phyloP scores from a whole-genome alignment of 257 asterid species.

The Jacaranda copaia region DNA sequence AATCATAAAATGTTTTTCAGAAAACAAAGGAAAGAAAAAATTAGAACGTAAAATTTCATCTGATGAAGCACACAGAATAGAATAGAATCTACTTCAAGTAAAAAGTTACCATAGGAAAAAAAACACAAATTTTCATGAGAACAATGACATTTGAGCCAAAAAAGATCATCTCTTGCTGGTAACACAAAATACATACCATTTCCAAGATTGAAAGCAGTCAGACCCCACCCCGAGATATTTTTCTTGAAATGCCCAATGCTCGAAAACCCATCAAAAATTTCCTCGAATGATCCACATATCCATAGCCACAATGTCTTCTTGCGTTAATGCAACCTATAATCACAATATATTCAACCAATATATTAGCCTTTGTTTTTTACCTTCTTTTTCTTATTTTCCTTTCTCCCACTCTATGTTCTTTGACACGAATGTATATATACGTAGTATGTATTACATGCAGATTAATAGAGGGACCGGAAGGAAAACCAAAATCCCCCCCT shows the following conservation, averaged over 20 bases:
- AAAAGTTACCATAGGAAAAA: not conserved
- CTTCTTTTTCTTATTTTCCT: not conserved
- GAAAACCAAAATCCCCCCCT: conserved; percentile 40
- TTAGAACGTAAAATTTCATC: conserved; percentile 8
- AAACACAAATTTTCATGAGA: not conserved
- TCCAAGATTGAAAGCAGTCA: conserved; percentile 42
- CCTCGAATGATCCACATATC: conserved; percentile 26
- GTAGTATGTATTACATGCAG: conserved; percentile 43
- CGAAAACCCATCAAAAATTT: conserved; percentile 35
- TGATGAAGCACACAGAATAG: conserved; percentile 21
- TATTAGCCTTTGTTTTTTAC: not conserved
- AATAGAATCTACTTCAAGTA: not conserved
- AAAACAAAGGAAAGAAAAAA: not conserved
- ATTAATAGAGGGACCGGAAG: conserved; percentile 40
- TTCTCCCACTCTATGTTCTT: not conserved
- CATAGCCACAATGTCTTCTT: conserved; percentile 12
- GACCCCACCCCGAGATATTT: conserved; percentile 42
- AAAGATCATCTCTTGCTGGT: not conserved
- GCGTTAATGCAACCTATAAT: conserved; percentile 20
- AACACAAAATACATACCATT: conserved; percentile 39
- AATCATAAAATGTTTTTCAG: not conserved
- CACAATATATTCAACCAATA: conserved; percentile 14
- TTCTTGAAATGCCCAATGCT: conserved; percentile 41
- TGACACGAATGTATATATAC: conserved; percentile 20
- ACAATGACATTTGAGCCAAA: not conserved